phyloP scores from a whole-genome alignment of 805 yeast genomes.

The Saccharomyces kudriavzevii region DNA sequence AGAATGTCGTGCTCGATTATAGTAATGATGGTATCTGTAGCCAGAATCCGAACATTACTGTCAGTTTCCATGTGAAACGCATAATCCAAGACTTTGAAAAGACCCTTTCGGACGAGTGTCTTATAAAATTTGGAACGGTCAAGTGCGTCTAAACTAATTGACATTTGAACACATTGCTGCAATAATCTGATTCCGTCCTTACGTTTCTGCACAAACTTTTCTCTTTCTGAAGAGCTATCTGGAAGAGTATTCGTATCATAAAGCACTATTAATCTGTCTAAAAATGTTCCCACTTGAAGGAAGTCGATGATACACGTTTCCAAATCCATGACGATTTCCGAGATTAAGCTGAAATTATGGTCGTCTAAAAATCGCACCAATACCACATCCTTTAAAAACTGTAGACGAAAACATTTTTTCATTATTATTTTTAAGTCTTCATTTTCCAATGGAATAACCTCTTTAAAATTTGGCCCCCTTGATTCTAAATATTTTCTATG shows the following conservation, averaged over 20 bases:
- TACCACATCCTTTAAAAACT: slow-evolving; percentile 79
- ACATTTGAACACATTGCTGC: slow-evolving; percentile 70
- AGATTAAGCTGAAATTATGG: slow-evolving; percentile 56
- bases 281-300: slow-evolving; percentile 35
- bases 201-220: slow-evolving; percentile 26
- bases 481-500: slow-evolving; percentile 62
- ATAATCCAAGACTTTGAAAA: slow-evolving; percentile 61
- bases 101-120: slow-evolving; percentile 55
- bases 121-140: slow-evolving; percentile 62
- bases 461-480: slow-evolving; percentile 45
- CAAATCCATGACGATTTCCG: slow-evolving; percentile 32
- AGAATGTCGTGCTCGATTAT: slow-evolving; percentile 79
- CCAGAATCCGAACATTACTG: slow-evolving; percentile 47
- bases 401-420: slow-evolving; percentile 67
- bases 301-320: slow-evolving; percentile 30
- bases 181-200: slow-evolving; percentile 70
- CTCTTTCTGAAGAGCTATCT: slow-evolving; percentile 1
- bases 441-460: slow-evolving; percentile 58
- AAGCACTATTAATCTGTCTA: slow-evolving; percentile 49
- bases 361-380: slow-evolving; percentile 79
- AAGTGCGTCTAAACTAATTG: slow-evolving; percentile 56
- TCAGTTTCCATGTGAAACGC: slow-evolving; percentile 49
- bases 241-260: slow-evolving; percentile 30
- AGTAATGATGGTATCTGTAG: slow-evolving; percentile 72
- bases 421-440: slow-evolving; percentile 46